These are phyloP conservation scores for Orbilia oligospora DNA, from an alignment of 2,329 filamentous ascomycete genomes.

Conservation along the genomic window DNA sequence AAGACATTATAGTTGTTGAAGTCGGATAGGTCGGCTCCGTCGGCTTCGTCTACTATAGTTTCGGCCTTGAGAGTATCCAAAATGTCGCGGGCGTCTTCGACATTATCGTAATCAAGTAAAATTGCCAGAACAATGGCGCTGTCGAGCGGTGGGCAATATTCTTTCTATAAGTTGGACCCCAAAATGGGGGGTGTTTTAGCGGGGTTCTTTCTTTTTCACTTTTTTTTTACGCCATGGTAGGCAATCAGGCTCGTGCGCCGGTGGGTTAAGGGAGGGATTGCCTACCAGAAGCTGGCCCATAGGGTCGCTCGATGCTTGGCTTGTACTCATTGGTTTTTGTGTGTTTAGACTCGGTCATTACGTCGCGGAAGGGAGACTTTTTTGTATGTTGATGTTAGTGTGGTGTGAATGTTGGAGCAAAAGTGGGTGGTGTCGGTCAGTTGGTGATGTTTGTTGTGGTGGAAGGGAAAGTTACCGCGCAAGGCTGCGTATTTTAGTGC, in stretches of 20 bases:
- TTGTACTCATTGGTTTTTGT: slow-evolving; percentile 40
- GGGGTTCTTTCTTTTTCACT: background rate
- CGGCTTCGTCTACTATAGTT: slow-evolving; percentile 62
- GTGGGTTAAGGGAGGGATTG: background rate
- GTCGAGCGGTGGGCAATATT: slow-evolving; percentile 63
- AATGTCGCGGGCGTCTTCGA: slow-evolving; percentile 57
- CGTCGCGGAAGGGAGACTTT: slow-evolving; percentile 27
- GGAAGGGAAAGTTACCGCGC: background rate
- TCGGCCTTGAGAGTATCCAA: slow-evolving; percentile 60
- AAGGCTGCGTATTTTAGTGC: slow-evolving; percentile 6
- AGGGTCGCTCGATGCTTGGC: slow-evolving; percentile 51
- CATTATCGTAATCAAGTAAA: slow-evolving; percentile 62
- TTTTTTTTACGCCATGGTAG: too few relatives aligned
- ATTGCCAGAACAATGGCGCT: slow-evolving; percentile 63
- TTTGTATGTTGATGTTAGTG: background rate
- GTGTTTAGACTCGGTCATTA: slow-evolving; percentile 45
- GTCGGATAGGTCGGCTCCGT: slow-evolving; percentile 61
- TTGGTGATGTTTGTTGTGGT: slow-evolving; percentile 23
- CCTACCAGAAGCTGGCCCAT: slow-evolving; percentile 51
- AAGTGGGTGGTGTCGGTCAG: background rate
- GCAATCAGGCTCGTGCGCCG: background rate
- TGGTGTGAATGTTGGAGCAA: background rate
- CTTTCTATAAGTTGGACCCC: slow-evolving; percentile 30
- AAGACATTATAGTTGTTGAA: slow-evolving; percentile 42
- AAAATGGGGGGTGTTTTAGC: background rate